phyloP scores from a whole-genome alignment of 1,139 yeast species.

The Hemisphaericaspora xylofermentans region DNA sequence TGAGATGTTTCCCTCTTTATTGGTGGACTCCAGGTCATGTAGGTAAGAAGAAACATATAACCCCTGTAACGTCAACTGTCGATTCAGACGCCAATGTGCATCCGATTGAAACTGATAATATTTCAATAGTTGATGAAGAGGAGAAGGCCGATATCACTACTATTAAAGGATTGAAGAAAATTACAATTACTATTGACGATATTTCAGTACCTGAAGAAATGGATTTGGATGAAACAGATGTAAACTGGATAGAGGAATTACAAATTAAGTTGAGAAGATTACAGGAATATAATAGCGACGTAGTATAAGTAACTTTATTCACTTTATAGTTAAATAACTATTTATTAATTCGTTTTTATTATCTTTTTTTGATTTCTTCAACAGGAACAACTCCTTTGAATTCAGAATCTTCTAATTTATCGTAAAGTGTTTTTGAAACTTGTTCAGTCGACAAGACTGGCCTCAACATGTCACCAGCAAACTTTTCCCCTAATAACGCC shows the following conservation, averaged over 20 bases:
- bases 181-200: constrained; percentile 21
- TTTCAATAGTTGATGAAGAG: background rate
- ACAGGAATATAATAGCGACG: background rate
- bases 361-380: constrained; percentile 40
- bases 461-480: constrained; percentile 50
- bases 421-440: constrained; percentile 61
- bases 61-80: background rate
- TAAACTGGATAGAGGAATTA: constrained; percentile 27
- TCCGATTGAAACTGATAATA: background rate
- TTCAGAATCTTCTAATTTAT: constrained; percentile 49
- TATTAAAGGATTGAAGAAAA: constrained; percentile 6
- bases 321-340: background rate
- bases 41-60: constrained; percentile 2
- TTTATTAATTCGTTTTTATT: background rate
- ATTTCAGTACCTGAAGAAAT: constrained; percentile 26
- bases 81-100: background rate
- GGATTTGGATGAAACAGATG: constrained; percentile 26
- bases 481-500: constrained; percentile 28
- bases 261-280: constrained; percentile 17
- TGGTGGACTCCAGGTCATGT: constrained; percentile 57
- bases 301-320: background rate
- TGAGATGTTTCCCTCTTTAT: constrained; percentile 55
- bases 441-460: constrained; percentile 69
- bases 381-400: constrained; percentile 59
- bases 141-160: background rate